Conservation (phyloP, 2,329 filamentous ascomycete species). For the Botryotinia narcissicola region DNA sequence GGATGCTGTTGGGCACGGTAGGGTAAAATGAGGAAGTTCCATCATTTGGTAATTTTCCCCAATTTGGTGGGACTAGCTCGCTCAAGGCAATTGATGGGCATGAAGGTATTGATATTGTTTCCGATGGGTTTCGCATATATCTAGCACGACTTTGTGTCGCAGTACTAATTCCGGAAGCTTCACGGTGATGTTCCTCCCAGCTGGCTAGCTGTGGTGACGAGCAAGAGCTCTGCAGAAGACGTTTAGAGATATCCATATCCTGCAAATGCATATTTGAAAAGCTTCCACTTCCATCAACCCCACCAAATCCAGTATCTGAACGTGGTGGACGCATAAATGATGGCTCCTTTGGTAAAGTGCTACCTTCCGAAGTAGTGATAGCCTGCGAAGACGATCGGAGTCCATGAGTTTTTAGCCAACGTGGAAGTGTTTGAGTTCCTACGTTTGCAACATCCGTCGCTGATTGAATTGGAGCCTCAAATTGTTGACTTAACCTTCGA, state of each 20-base stretch:
- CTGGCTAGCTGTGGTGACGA: slow-evolving; percentile 32
- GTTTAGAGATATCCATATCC: slow-evolving; percentile 36
- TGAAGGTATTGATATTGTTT: slow-evolving; percentile 23
- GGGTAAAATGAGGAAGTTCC: slow-evolving; percentile 31
- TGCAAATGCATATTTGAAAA: slow-evolving; percentile 30
- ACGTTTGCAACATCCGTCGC: slow-evolving; percentile 16
- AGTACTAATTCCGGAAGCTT: slow-evolving; percentile 26
- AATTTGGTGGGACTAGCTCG: slow-evolving; percentile 29
- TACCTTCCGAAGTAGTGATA: slow-evolving; percentile 22
- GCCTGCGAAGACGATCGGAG: slow-evolving; percentile 28
- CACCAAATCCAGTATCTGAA: slow-evolving; percentile 30
- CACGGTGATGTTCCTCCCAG: slow-evolving; percentile 26
- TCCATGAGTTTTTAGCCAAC: slow-evolving; percentile 31
- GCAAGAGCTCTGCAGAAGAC: slow-evolving; percentile 30
- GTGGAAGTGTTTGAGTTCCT: slow-evolving; percentile 20
- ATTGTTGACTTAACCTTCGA: slow-evolving; percentile 33
- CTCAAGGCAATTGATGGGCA: slow-evolving; percentile 24
- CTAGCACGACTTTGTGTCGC: slow-evolving; percentile 24
- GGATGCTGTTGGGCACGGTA: slow-evolving; percentile 28
- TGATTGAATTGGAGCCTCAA: slow-evolving; percentile 20
- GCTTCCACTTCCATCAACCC: slow-evolving; percentile 33
- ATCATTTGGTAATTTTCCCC: slow-evolving; percentile 27
- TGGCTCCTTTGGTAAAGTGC: slow-evolving; percentile 1
- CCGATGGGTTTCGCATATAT: slow-evolving; percentile 27
- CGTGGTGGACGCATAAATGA: slow-evolving; percentile 17